Conservation (phyloP, 139 green algal species). For the Chloropicon primus region DNA sequence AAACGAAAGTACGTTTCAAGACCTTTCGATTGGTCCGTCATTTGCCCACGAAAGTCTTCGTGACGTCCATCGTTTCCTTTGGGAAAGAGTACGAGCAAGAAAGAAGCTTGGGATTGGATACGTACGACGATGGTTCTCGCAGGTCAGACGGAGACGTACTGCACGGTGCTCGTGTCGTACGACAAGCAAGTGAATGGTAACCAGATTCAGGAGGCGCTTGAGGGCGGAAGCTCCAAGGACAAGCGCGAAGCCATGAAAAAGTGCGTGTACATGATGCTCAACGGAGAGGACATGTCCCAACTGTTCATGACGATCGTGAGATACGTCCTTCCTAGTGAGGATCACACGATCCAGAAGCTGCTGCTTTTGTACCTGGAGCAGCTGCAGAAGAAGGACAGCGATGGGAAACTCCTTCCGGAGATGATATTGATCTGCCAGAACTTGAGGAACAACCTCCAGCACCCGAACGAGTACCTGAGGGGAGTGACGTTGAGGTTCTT, state of each 20-base stretch:
- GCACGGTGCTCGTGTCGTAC: slow-evolving; percentile 83
- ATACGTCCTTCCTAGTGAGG: slow-evolving; percentile 94
- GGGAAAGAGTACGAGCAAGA: no score
- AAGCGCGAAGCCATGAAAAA: slow-evolving; percentile 93
- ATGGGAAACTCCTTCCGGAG: slow-evolving; percentile 92
- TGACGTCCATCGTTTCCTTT: no score
- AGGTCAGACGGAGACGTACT: slow-evolving; percentile 48
- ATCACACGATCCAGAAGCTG: slow-evolving; percentile 96
- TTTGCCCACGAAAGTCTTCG: no score
- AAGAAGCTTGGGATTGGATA: no score
- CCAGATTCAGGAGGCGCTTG: slow-evolving; percentile 90
- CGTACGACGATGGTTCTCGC: neutral
- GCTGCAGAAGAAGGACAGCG: slow-evolving; percentile 88
- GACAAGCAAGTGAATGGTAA: slow-evolving; percentile 57
- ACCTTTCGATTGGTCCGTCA: no score
- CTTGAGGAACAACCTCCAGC: slow-evolving; percentile 98
- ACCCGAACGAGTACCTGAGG: slow-evolving; percentile 97
- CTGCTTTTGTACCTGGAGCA: slow-evolving; percentile 85
- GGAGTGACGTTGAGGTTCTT: slow-evolving; percentile 92
- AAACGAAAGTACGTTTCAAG: no score
- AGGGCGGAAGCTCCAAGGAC: slow-evolving; percentile 59
- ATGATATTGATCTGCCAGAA: slow-evolving; percentile 99
- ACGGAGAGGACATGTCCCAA: slow-evolving; percentile 82
- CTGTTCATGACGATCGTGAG: slow-evolving; percentile 99
- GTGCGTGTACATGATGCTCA: slow-evolving; percentile 80